Conservation (phyloP, 2,329 filamentous ascomycete genomes). For the Myrmaecium sp. region DNA sequence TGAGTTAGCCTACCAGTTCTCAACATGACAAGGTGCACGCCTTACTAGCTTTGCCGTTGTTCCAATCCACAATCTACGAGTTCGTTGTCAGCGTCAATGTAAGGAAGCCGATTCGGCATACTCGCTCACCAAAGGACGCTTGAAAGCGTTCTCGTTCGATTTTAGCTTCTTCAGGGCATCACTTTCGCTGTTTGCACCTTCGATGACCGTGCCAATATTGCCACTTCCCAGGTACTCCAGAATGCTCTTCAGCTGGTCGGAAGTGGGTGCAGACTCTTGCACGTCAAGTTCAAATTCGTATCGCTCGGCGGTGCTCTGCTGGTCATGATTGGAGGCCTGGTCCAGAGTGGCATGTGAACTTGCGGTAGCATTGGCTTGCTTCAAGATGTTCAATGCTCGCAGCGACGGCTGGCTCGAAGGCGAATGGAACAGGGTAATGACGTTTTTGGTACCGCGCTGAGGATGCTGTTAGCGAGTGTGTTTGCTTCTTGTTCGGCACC, state of each 20-base stretch:
- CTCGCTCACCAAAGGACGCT: conserved; percentile 51
- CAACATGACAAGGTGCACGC: conserved; percentile 3
- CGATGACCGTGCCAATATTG: conserved; percentile 47
- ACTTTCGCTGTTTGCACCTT: conserved; percentile 53
- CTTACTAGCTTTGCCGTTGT: conserved; percentile 61
- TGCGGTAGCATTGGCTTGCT: conserved; percentile 59
- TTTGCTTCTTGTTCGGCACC: background rate
- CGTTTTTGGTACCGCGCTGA: conserved; percentile 43
- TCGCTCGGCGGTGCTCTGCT: conserved; percentile 41
- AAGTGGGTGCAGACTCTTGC: conserved; percentile 62
- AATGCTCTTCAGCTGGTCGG: conserved; percentile 68
- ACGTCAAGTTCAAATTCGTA: conserved; percentile 76
- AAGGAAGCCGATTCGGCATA: background rate
- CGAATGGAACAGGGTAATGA: conserved; percentile 92
- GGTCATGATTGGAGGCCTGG: conserved; percentile 49
- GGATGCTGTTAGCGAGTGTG: conserved; percentile 2
- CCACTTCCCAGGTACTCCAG: conserved; percentile 59
- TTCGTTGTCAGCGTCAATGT: conserved; percentile 1
- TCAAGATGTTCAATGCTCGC: conserved; percentile 59
- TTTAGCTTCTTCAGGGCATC: conserved; percentile 72
- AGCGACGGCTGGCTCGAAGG: conserved; percentile 55
- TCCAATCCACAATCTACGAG: conserved; percentile 62
- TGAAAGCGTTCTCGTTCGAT: conserved; percentile 49
- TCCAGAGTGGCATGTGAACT: conserved; percentile 52
- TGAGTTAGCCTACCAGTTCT: conserved; percentile 5